Base-by-base conservation (phyloP, 305 asterid species). In the Fraxinus sp. region DNA sequence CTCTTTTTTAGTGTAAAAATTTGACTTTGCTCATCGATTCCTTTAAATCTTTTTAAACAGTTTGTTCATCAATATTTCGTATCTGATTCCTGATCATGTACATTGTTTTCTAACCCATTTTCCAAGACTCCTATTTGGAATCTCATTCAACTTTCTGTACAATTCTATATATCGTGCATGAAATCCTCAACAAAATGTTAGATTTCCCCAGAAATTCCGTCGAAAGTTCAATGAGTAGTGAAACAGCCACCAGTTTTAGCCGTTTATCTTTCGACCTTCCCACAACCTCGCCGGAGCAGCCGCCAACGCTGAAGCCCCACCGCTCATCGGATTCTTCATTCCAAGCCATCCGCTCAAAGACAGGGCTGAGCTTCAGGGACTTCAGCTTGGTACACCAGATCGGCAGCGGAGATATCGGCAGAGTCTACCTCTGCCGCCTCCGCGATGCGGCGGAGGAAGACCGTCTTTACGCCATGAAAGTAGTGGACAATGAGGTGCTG, bases 351-450 rank as follows among this genome's bases (percentile, higher is more conserved):
- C 84, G 88, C 73, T 6, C 86, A 78, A 83, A 77, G 1, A 55
- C 82, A 46, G 88, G 88, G 85, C 85, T 92, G 24, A 85, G 83
- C 62, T 88, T 91, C 84, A 86, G 97, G 20, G 97, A 92, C 71
- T 93, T 93, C 85, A 90, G 91, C 87, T 82, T 93, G 26, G 92
- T 93, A 79, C 86, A 93, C 7, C 97, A 91, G 90, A 95, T 95
- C 88, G 98, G 98, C n/a, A 88, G 94, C 85, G 98, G 98, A 18
- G 98, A 93, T 26, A 93, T 93, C 62, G 97, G 98, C 0, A 83
- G 89, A 6, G 98, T 95, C 2, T 95, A 89, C 80, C 93, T 93
- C 9, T 93, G 98, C 90, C 88, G 94, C 72, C 92, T 90, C 77
- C 87, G 93, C 13, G 84, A 87, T 2, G 88, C 80, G 39, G 88